Percentiles rank a stretch among this genome's conserved stretches.
Evolutionary conservation across 2,329 filamentous ascomycete species (phyloP).

Genomic region (Botryotinia convoluta): DNA sequence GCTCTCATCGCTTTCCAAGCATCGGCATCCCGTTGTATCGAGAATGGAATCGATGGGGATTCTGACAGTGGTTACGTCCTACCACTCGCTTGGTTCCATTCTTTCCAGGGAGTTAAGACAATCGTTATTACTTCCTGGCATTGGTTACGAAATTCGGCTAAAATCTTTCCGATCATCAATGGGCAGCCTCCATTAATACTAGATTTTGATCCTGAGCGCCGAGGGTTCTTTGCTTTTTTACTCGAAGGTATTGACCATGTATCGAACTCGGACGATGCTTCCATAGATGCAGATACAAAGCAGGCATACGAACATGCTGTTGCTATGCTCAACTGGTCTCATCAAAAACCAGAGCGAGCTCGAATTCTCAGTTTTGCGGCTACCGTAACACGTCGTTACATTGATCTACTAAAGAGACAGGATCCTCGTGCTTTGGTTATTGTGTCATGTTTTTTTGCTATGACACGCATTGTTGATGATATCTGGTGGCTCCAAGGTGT

Average conservation of each 20-base stretch:
- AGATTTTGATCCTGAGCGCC: constrained; percentile 52
- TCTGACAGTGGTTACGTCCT: constrained; percentile 51
- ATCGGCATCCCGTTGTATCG: constrained; percentile 60
- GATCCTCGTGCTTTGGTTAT: constrained; percentile 43
- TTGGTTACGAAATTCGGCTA: constrained; percentile 57
- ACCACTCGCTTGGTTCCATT: constrained; percentile 64
- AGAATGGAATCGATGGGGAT: constrained; percentile 49
- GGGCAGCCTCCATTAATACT: constrained; percentile 61
- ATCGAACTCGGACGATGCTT: constrained; percentile 40
- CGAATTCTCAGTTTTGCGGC: constrained; percentile 63
- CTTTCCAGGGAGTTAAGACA: constrained; percentile 65
- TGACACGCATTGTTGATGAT: constrained; percentile 34
- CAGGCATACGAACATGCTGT: constrained; percentile 63
- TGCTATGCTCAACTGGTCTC: constrained; percentile 65
- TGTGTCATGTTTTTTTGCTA: constrained; percentile 35
- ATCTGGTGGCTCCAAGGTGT: constrained; percentile 70
- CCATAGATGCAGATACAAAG: constrained; percentile 39
- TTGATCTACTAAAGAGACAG: constrained; percentile 57
- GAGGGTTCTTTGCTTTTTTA: constrained; percentile 60
- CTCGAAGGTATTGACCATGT: constrained; percentile 58
- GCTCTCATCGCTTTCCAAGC: constrained; percentile 66
- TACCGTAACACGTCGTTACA: constrained; percentile 59
- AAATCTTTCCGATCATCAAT: constrained; percentile 61
- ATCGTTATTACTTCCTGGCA: constrained; percentile 63
- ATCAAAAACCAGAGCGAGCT: constrained; percentile 57